Evolutionary conservation across 306 rosid species (phyloP), one percentile per base, ranked within the genome.

Genomic region (Psophocarpus tetragonolobus): DNA sequence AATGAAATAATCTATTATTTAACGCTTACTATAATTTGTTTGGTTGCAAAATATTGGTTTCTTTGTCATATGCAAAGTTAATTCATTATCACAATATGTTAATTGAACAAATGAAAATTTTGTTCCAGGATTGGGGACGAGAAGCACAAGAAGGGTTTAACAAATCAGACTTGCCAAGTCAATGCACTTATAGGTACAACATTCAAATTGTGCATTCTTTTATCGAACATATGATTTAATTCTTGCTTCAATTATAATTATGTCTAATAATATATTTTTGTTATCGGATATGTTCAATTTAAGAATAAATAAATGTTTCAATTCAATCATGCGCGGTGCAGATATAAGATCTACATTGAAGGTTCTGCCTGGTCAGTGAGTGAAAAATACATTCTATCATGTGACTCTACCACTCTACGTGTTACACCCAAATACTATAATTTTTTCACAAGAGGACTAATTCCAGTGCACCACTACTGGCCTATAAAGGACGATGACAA

Each of bases 331-430:
- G 41, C 15, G 71, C n/a, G 3, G 58, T 82, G 76, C 81, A 95
- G 97, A 80, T 95, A 91, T 66, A 95, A 95, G 88, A 89, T 95
- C 35, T 92, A 95, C 79, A 91, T 91, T 38, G 99, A 95, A 90
- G 99, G 99, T n/a, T 87, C 90, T 60, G 97, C 97, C 58, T 95
- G 99, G 97, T 95, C 99, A 54, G 99, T 95, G 5, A 95, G 99
- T 71, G 91, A 92, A 68, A 95, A 95, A 44, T 95, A 95, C 80
- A 92, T 95, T 73, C 85, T 95, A 6, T 93, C 99, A 2, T 95
- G 99, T 60, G 97, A 95, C 76, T 95, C 97, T 15, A 82, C 86
- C 36, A 85, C 92, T 35, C 74, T 95, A 41, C 7, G 91, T 6
- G 96, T 95, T 14, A 92, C 86, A 30, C 98, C 99, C 0, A 92